Evolutionary conservation across 2,329 filamentous ascomycete genomes (phyloP).

Genomic region (Colletotrichum shisoi): DNA sequence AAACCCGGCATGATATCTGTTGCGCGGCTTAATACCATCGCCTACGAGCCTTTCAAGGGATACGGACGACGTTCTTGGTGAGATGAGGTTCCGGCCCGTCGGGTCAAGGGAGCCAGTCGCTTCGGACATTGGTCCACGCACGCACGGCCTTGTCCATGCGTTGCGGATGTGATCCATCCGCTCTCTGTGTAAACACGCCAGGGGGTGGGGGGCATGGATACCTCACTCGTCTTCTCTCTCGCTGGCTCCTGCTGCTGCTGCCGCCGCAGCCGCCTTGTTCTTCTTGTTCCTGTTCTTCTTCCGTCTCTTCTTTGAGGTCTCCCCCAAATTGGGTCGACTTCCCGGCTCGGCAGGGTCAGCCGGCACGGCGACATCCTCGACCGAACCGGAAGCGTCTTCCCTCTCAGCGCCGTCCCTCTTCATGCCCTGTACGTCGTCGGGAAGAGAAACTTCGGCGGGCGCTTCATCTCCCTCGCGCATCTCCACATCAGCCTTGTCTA

Average conservation of each 20-base stretch:
- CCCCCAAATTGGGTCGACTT: slow-evolving; percentile 1
- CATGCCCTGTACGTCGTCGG: neutral
- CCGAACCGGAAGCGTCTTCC: neutral
- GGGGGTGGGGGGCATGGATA: neutral
- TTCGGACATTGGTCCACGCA: slow-evolving; percentile 3
- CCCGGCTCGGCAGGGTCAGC: neutral
- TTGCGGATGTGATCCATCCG: neutral
- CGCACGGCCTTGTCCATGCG: neutral
- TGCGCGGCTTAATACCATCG: neutral
- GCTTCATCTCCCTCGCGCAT: slow-evolving; percentile 14
- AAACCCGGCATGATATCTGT: neutral
- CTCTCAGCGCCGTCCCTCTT: neutral
- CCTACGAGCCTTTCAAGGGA: slow-evolving; percentile 11
- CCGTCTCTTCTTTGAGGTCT: slow-evolving; percentile 44
- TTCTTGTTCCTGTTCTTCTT: slow-evolving; percentile 41
- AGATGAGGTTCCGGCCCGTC: slow-evolving; percentile 23
- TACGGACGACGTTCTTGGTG: slow-evolving; percentile 6
- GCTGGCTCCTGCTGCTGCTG: neutral
- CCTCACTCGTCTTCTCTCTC: neutral
- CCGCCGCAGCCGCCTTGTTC: slow-evolving; percentile 22
- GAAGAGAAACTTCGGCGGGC: neutral
- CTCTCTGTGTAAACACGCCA: neutral
- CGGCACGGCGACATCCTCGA: neutral
- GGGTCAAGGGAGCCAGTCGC: slow-evolving; percentile 26
- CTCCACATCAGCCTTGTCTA: neutral